These are phyloP conservation scores for Auricularia sp. DNA, from an alignment of 768 basidiomycete genomes.

Conservation along the genomic window DNA sequence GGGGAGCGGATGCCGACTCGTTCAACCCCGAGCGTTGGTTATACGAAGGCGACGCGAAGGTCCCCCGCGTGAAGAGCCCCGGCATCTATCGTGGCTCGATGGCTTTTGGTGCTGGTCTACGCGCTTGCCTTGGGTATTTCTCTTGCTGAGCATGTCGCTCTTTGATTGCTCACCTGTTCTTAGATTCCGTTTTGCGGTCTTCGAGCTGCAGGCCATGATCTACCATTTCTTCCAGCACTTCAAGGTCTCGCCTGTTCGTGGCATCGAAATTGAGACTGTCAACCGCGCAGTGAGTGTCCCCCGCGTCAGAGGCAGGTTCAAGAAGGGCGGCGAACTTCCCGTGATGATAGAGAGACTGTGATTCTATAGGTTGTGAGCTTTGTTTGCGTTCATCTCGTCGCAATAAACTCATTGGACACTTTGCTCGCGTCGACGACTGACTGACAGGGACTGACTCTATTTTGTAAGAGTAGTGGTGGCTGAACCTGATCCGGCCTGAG, in stretches of 20 bases:
- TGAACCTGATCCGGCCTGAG: background rate
- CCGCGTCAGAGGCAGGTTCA: background rate
- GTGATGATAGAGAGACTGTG: background rate
- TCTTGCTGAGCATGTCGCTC: background rate
- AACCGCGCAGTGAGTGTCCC: background rate
- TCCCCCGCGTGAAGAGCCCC: background rate
- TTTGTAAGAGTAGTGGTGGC: no score
- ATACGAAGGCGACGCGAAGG: slow-evolving; percentile 3
- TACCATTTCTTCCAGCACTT: background rate
- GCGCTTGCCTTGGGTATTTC: background rate
- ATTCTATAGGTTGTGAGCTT: background rate
- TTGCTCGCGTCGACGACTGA: no score
- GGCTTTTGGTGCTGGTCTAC: background rate
- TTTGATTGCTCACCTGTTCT: background rate
- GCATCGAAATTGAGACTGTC: background rate
- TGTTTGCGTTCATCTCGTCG: no score
- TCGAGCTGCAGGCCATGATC: background rate
- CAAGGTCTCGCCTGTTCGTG: background rate
- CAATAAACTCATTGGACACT: no score
- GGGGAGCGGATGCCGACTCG: background rate
- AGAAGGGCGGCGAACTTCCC: background rate
- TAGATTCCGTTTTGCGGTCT: background rate
- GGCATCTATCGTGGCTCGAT: background rate
- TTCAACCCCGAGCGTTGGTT: background rate
- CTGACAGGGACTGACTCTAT: no score